Base-by-base conservation (phyloP, 2,329 filamentous ascomycete species). In the Stemphylium vesicarium region DNA sequence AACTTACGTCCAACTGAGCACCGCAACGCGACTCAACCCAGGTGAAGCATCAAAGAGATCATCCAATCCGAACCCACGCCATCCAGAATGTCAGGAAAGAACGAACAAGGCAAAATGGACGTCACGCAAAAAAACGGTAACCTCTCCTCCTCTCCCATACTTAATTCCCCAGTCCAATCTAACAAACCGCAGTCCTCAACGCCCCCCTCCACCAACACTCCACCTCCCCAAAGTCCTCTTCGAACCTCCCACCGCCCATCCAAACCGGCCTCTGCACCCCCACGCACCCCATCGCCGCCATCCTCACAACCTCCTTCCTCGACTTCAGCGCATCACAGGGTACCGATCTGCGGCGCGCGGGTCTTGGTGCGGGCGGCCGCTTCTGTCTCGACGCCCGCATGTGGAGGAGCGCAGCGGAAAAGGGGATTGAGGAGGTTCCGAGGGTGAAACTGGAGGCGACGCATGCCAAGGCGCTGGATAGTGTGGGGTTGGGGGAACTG, bases 361-460 rank as follows among this genome's bases (percentile, higher is more conserved):
- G 84, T 9, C 77, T 87, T 42, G 81, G 76, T 20, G 80, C 76
- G 4, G 84, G 84, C 4, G 82, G 82, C 58, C 82, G 82, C 63
- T 86, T 84, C 80, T 88, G 85, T 65, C 73, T 87, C 4, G 86
- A 84, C 60, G 83, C 82, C 0, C 72, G 71, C 10, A 73, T 81
- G 32, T 87, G 83, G 83, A 81, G 82, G 63, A 82, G 85, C 63
- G 60, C 63, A 9, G 53, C 58, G 1, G 64, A 66, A 20, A 62
- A 57, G 8, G 56, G 57, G 0, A 58, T 62, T 5, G 42, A 60
- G 1, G 66, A 65, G 12, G 57, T 64, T 2, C 79, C 78, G 7
- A 76, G 73, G 37, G 77, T 85, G 10, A 80, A 80, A 37, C 61
- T 84, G 24, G 78, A 80, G 18, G 78, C 81, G 9, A 84, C 81